Evolutionary conservation across 2,329 filamentous ascomycete genomes (phyloP), one percentile per base, ranked within the genome.

Genomic region (Seiridium cupressi): DNA sequence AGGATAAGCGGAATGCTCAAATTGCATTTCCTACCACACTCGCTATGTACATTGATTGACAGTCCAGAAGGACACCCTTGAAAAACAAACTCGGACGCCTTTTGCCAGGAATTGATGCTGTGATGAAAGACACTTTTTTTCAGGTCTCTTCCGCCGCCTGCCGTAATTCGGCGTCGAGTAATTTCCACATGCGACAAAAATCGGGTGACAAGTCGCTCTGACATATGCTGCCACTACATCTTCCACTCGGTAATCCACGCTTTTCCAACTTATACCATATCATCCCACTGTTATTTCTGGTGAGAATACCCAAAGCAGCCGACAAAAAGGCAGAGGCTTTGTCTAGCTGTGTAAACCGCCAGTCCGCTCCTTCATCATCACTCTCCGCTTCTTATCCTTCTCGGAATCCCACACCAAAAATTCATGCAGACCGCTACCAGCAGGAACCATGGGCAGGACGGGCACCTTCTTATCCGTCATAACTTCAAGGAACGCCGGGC

Each of bases 371-470:
- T 49, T 57, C 61, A 62, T 62, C 44, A 56, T 49, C 38, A 55
- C 61, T 60, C 61, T 58, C 31, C 61, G 54, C 58, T 62, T 60
- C 58, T 47, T 55, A 31, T 62, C 61, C 47, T 57, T 59, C 49
- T 51, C 58, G 79, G 87, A 84, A 74, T 96, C 92, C 77, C 92
- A 97, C 18, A 93, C 85, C 72, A 98, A 82, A 79, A 98, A 97
- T 77, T 98, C 95, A 73, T 98, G 92, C 69, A 99, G 82, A 61
- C 84, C 94, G 63, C 85, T 89, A 44, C 95, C 95, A 44, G 87
- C 89, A 3, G 94, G 94, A 51, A 99, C 95, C 95, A 98, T 98
- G 44, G 95, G 95, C 70, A 98, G 80, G n/a, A 99, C 94, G 51
- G 94, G 94, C 34, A 95, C 89, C 85, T 95, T 90, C 79, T 89